A percentile compares a stretch with the other conserved stretches of the same genome.
Evolutionary conservation across 768 basidiomycete genomes (phyloP).

Genomic region (Tubosaeta brunneosetosa): DNA sequence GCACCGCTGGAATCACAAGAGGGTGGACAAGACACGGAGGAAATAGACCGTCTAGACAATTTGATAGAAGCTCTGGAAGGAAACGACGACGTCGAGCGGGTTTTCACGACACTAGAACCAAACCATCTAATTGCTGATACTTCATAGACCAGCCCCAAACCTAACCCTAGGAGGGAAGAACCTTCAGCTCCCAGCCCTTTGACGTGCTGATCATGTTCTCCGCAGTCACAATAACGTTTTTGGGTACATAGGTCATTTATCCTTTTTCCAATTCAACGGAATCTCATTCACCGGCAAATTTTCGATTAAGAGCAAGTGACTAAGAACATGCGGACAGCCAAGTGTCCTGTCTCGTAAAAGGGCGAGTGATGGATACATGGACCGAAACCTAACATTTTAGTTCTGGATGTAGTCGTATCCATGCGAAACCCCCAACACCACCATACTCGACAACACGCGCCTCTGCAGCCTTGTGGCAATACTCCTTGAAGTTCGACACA

Average conservation of each 20-base stretch:
- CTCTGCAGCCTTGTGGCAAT: conserved; percentile 36
- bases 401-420: conserved; percentile 32
- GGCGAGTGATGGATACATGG: background rate
- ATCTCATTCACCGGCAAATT: background rate
- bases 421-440: conserved; percentile 33
- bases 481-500: conserved; percentile 39
- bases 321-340: conserved; percentile 5
- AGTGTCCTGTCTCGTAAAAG: no score
- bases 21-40: conserved; percentile 35
- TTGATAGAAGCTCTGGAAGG: conserved; percentile 53
- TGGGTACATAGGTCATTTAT: background rate
- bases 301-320: conserved; percentile 1
- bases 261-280: background rate
- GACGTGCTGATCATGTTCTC: background rate
- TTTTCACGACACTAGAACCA: conserved; percentile 51
- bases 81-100: conserved; percentile 52
- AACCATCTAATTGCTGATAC: conserved; percentile 23
- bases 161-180: background rate
- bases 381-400: conserved; percentile 10
- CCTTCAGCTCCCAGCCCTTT: background rate
- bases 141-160: conserved; percentile 9
- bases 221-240: background rate
- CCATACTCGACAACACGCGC: conserved; percentile 39
- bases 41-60: conserved; percentile 33
- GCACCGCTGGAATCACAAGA: conserved; percentile 42